These are phyloP conservation scores for Letharia columbiana DNA, from an alignment of 495 filamentous ascomycete species.

Conservation along the genomic window DNA sequence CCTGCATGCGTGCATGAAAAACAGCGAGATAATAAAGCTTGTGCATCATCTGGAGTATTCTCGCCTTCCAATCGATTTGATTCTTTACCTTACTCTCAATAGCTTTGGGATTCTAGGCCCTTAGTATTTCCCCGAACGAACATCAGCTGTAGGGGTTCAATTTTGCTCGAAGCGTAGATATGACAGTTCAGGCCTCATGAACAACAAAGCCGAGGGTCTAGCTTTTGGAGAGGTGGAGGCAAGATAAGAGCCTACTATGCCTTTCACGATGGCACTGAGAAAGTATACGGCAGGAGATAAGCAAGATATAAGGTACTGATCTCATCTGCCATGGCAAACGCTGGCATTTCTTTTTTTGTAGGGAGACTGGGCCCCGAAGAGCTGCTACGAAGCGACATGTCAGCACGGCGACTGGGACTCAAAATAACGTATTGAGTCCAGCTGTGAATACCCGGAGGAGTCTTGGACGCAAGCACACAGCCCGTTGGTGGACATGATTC, in stretches of 20 bases:
- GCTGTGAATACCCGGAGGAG: neutral
- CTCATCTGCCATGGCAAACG: neutral
- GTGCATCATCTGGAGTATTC: neutral
- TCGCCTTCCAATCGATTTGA: neutral
- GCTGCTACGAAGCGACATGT: neutral
- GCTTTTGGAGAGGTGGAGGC: neutral
- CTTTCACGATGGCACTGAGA: neutral
- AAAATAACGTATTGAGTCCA: neutral
- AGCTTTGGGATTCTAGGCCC: neutral
- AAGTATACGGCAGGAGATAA: neutral
- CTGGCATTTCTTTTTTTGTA: neutral
- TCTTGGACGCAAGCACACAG: slow-evolving; percentile 3
- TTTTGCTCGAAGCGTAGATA: neutral
- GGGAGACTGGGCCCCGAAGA: neutral
- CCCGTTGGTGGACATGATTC: neutral
- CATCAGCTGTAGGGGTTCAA: neutral
- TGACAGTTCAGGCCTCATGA: neutral
- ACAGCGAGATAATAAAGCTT: neutral
- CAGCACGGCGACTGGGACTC: neutral
- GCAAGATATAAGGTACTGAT: neutral
- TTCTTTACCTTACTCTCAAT: neutral
- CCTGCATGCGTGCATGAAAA: slow-evolving; percentile 3
- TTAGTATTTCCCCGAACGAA: neutral
- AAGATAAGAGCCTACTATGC: neutral
- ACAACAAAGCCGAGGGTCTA: neutral